Evolutionary conservation across 495 filamentous ascomycete species (phyloP).

Genomic region (Staphylotrichum tortipilum): DNA sequence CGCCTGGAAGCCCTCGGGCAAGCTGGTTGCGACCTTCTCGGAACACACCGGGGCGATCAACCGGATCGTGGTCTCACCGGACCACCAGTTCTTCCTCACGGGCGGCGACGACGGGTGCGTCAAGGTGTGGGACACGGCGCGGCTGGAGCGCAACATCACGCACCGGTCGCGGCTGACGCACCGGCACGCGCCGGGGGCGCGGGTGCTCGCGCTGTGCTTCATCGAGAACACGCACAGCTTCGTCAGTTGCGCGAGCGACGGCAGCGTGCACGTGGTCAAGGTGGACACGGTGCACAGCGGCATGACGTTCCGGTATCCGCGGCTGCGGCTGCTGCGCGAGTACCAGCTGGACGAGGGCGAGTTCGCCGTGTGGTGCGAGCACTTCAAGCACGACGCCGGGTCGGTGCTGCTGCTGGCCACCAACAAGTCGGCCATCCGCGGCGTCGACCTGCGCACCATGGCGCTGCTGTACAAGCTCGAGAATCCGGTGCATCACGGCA

Average conservation of each 20-base stretch:
- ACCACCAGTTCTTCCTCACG: slow-evolving; percentile 92
- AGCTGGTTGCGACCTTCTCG: slow-evolving; percentile 74
- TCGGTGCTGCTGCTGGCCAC: slow-evolving; percentile 82
- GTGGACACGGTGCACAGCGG: slow-evolving; percentile 62
- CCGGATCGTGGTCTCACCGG: slow-evolving; percentile 72
- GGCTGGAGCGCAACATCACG: slow-evolving; percentile 81
- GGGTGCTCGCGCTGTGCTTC: slow-evolving; percentile 75
- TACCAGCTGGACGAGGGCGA: slow-evolving; percentile 69
- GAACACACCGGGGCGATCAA: slow-evolving; percentile 82
- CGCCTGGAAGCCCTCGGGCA: slow-evolving; percentile 79
- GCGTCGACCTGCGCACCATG: slow-evolving; percentile 86
- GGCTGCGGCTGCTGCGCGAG: slow-evolving; percentile 64
- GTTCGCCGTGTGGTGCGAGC: slow-evolving; percentile 84
- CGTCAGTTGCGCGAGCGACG: slow-evolving; percentile 80
- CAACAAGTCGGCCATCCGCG: slow-evolving; percentile 71
- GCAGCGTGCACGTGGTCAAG: slow-evolving; percentile 80
- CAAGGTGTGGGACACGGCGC: slow-evolving; percentile 85
- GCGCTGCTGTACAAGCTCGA: slow-evolving; percentile 66
- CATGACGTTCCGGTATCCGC: slow-evolving; percentile 62
- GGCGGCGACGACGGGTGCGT: slow-evolving; percentile 87
- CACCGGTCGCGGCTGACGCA: slow-evolving; percentile 84
- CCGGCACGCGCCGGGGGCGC: slow-evolving; percentile 57
- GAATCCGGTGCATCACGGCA: slow-evolving; percentile 91
- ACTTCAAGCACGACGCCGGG: slow-evolving; percentile 71
- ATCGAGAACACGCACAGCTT: slow-evolving; percentile 93